phyloP scores from a whole-genome alignment of 805 yeast species.

The Saturnispora saitoi region DNA sequence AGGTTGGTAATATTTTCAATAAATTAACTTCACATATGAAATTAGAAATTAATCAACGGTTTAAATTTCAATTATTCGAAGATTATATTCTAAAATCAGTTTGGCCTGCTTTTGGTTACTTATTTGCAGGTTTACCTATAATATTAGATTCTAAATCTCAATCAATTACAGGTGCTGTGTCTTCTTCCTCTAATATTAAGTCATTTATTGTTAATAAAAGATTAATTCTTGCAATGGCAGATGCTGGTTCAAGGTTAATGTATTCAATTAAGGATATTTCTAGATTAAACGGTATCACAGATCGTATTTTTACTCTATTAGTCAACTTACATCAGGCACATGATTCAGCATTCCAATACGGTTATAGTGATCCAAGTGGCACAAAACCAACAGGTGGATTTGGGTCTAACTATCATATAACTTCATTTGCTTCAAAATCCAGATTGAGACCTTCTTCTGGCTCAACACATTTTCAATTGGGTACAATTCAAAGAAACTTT shows the following conservation, averaged over 20 bases:
- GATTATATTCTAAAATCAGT: slow-evolving; percentile 82
- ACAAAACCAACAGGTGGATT: slow-evolving; percentile 21
- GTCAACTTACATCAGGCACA: slow-evolving; percentile 79
- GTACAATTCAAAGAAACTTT: slow-evolving; percentile 72
- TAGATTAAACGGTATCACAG: slow-evolving; percentile 86
- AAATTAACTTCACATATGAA: slow-evolving; percentile 34
- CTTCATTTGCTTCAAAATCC: slow-evolving; percentile 26
- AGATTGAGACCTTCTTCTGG: slow-evolving; percentile 13
- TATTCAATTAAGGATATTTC: slow-evolving; percentile 87
- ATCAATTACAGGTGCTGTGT: slow-evolving; percentile 13
- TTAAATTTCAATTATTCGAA: slow-evolving; percentile 66
- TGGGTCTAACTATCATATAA: slow-evolving; percentile 24
- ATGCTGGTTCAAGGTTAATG: slow-evolving; percentile 92
- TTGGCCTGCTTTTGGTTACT: slow-evolving; percentile 94
- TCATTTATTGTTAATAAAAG: slow-evolving; percentile 87
- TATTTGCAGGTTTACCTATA: slow-evolving; percentile 85
- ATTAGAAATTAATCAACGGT: slow-evolving; percentile 45
- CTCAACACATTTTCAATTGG: slow-evolving; percentile 25
- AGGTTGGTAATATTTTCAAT: slow-evolving; percentile 51
- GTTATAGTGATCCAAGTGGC: slow-evolving; percentile 20
- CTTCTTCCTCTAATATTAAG: slow-evolving; percentile 49
- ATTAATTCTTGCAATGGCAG: slow-evolving; percentile 82
- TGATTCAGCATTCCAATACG: slow-evolving; percentile 47
- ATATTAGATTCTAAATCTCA: slow-evolving; percentile 36
- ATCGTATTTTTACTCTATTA: slow-evolving; percentile 68